A percentile compares a stretch with the other conserved stretches of the same genome.
Conservation (phyloP, 495 filamentous ascomycete species). For the Alectoria sarmentosa region DNA sequence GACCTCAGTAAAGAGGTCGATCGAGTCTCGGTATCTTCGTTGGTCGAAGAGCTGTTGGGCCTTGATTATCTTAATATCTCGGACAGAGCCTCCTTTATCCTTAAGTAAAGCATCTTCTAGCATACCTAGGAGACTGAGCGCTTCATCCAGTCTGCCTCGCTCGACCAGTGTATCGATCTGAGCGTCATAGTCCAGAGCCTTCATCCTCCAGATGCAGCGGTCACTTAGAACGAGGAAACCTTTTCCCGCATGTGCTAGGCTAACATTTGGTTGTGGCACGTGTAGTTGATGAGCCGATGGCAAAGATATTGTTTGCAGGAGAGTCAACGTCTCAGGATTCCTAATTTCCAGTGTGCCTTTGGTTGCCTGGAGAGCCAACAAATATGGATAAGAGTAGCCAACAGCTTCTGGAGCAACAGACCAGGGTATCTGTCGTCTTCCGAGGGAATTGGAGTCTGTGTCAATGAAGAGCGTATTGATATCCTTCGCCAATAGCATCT, state of each 20-base stretch:
- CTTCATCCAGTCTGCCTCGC: conserved; percentile 76
- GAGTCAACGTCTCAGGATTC: conserved; percentile 82
- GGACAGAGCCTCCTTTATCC: conserved; percentile 70
- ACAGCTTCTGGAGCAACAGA: conserved; percentile 77
- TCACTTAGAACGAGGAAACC: conserved; percentile 89
- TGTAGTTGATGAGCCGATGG: conserved; percentile 76
- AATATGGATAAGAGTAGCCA: conserved; percentile 93
- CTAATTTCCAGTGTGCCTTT: conserved; percentile 86
- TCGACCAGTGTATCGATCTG: conserved; percentile 82
- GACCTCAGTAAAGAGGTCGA: conserved; percentile 86
- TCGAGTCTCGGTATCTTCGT: conserved; percentile 76
- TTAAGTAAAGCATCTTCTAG: conserved; percentile 86
- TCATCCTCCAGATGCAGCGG: conserved; percentile 90
- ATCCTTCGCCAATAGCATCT: conserved; percentile 88
- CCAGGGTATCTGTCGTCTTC: conserved; percentile 88
- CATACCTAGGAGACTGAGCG: conserved; percentile 79
- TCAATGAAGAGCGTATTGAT: conserved; percentile 93
- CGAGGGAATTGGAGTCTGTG: conserved; percentile 68
- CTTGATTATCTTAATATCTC: conserved; percentile 83
- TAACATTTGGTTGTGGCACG: conserved; percentile 90
- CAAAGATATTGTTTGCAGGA: conserved; percentile 78
- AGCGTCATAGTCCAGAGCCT: conserved; percentile 82
- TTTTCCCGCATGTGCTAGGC: conserved; percentile 88
- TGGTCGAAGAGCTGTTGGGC: conserved; percentile 76
- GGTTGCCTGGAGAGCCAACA: conserved; percentile 77